Evolutionary conservation across 2,329 filamentous ascomycete genomes (phyloP).

Genomic region (Fusarium sp.): DNA sequence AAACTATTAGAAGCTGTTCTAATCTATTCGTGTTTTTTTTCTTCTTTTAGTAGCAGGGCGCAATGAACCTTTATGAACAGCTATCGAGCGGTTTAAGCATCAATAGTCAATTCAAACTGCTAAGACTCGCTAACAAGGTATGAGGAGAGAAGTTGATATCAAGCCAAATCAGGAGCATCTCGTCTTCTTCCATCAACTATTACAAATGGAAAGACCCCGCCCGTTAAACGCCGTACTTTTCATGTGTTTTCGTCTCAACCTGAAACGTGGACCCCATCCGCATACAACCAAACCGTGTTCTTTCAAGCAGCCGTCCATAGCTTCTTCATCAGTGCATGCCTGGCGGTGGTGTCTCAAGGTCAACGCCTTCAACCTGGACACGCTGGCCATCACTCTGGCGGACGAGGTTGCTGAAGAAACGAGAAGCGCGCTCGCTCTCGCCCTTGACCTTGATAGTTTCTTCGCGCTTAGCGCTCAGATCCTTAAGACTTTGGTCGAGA

Average conservation of each 20-base stretch:
- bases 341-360: slow-evolving; percentile 67
- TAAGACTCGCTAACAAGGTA: slow-evolving; percentile 38
- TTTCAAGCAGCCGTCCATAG: slow-evolving; percentile 20
- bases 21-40: slow-evolving; percentile 29
- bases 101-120: slow-evolving; percentile 42
- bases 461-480: slow-evolving; percentile 81
- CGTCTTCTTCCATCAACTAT: slow-evolving; percentile 31
- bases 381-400: slow-evolving; percentile 71
- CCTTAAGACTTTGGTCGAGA: slow-evolving; percentile 86
- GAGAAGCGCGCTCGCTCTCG: slow-evolving; percentile 88
- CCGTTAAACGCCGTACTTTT: slow-evolving; percentile 40
- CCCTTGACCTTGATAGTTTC: slow-evolving; percentile 84
- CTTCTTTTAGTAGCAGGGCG: slow-evolving; percentile 13
- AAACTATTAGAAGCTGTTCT: slow-evolving; percentile 27
- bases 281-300: slow-evolving; percentile 17
- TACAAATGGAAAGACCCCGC: slow-evolving; percentile 30
- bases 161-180: slow-evolving; percentile 39
- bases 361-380: slow-evolving; percentile 63
- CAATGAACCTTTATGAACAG: slow-evolving; percentile 16
- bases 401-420: slow-evolving; percentile 91
- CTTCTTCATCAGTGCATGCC: slow-evolving; percentile 49
- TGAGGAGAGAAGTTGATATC: slow-evolving; percentile 42
- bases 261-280: slow-evolving; percentile 7
- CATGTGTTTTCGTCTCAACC: slow-evolving; percentile 20
- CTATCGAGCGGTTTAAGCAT: slow-evolving; percentile 29